Evolutionary conservation across 306 rosid genomes (phyloP).

Genomic region (Leucaena leucocephala): DNA sequence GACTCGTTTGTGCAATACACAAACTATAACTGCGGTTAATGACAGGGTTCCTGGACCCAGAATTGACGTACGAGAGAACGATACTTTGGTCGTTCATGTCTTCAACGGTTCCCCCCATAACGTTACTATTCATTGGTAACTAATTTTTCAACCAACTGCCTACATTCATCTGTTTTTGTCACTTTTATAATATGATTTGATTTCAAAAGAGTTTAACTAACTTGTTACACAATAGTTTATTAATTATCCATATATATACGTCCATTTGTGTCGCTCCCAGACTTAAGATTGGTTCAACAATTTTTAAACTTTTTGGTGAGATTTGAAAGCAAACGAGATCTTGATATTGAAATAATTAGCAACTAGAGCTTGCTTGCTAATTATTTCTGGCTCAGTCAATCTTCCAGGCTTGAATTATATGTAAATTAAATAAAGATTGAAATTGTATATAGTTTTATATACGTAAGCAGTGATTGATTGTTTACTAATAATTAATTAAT

Average conservation of each 20-base stretch:
- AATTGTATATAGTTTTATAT: too few species aligned
- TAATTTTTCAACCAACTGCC: background rate
- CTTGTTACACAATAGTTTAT: too few species aligned
- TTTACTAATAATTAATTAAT: too few species aligned
- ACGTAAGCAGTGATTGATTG: too few species aligned
- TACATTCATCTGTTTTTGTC: background rate
- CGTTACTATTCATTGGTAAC: constrained; percentile 46
- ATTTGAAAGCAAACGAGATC: background rate
- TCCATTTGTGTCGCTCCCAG: too few species aligned
- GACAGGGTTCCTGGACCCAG: constrained; percentile 47
- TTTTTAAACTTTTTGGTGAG: background rate
- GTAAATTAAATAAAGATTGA: too few species aligned
- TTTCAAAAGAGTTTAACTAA: background rate
- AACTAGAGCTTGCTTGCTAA: too few species aligned
- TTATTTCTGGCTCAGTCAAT: too few species aligned
- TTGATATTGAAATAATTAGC: background rate
- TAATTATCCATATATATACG: too few species aligned
- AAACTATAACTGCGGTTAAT: constrained; percentile 39
- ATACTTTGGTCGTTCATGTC: constrained; percentile 35
- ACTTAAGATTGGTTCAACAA: too few species aligned
- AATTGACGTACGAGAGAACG: constrained; percentile 44
- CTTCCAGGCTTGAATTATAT: too few species aligned
- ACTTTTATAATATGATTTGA: background rate
- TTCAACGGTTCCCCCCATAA: constrained; percentile 43
- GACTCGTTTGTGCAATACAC: constrained; percentile 31